These are phyloP conservation scores for Diutina scorzettiae DNA, from an alignment of 1,139 yeast species.

Conservation along the genomic window DNA sequence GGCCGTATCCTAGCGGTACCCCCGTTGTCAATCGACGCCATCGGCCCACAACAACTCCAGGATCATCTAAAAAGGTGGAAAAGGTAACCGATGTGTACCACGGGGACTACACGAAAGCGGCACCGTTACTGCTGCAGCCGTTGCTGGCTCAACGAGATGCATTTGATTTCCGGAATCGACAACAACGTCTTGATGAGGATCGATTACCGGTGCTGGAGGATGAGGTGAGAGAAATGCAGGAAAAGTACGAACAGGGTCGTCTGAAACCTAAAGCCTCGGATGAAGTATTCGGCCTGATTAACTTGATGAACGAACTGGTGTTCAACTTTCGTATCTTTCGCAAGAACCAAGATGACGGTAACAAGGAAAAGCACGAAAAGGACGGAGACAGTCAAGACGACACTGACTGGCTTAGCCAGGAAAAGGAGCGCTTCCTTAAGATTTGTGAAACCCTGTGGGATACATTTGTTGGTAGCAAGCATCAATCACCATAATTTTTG, in stretches of 20 bases:
- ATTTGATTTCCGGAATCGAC: slow-evolving; percentile 17
- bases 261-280: slow-evolving; percentile 11
- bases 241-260: slow-evolving; percentile 14
- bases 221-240: slow-evolving; percentile 28
- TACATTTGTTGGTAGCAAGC: slow-evolving; percentile 4
- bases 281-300: slow-evolving; percentile 26
- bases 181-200: slow-evolving; percentile 18
- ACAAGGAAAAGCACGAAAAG: slow-evolving; percentile 7
- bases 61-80: background rate
- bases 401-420: slow-evolving; percentile 10
- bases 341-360: slow-evolving; percentile 7
- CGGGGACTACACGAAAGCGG: slow-evolving; percentile 34
- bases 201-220: slow-evolving; percentile 26
- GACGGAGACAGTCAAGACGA: slow-evolving; percentile 4
- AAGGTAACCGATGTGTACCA: slow-evolving; percentile 30
- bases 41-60: background rate
- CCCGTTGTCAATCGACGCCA: background rate
- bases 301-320: slow-evolving; percentile 31
- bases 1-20: background rate
- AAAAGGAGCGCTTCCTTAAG: slow-evolving; percentile 36
- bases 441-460: slow-evolving; percentile 49
- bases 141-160: slow-evolving; percentile 38
- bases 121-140: slow-evolving; percentile 45
- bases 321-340: slow-evolving; percentile 28
- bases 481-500: no score